Conservation (phyloP, 202 grass and related monocot species). For the Panicum hallii region DNA sequence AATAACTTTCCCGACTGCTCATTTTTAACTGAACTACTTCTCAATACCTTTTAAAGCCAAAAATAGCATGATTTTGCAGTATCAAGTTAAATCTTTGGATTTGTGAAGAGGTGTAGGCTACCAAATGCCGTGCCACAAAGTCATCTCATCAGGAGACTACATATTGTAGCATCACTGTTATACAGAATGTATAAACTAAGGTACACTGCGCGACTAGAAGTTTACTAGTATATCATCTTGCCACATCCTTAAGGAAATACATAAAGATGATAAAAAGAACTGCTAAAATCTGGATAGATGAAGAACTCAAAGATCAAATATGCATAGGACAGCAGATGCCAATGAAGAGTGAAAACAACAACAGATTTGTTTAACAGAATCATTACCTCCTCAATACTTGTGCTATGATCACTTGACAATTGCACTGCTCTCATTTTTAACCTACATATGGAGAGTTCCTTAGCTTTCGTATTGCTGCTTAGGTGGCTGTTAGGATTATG, state of each 20-base stretch:
- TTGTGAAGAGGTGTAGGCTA: neutral
- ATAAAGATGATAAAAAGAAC: constrained; percentile 1
- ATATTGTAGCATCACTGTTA: neutral
- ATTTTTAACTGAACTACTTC: constrained; percentile 1
- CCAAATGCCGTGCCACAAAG: neutral
- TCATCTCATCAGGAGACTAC: neutral
- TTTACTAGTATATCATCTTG: neutral
- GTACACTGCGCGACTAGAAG: neutral
- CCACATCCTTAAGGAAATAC: neutral
- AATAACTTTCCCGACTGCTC: neutral
- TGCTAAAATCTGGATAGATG: constrained; percentile 16
- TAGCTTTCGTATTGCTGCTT: constrained; percentile 64
- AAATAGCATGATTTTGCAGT: constrained; percentile 14
- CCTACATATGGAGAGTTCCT: constrained; percentile 76
- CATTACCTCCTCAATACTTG: constrained; percentile 79
- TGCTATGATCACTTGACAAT: constrained; percentile 82
- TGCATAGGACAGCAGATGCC: neutral
- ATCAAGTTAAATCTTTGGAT: neutral
- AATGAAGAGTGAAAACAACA: constrained; percentile 6
- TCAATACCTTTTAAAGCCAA: constrained; percentile 12
- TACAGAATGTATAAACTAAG: neutral
- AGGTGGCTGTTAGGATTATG: constrained; percentile 75
- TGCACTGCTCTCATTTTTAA: constrained; percentile 79
- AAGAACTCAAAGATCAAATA: constrained; percentile 27
- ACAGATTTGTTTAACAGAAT: constrained; percentile 11